Evolutionary conservation across 805 yeast species (phyloP).

Genomic region (Zygotorulaspora florentina): DNA sequence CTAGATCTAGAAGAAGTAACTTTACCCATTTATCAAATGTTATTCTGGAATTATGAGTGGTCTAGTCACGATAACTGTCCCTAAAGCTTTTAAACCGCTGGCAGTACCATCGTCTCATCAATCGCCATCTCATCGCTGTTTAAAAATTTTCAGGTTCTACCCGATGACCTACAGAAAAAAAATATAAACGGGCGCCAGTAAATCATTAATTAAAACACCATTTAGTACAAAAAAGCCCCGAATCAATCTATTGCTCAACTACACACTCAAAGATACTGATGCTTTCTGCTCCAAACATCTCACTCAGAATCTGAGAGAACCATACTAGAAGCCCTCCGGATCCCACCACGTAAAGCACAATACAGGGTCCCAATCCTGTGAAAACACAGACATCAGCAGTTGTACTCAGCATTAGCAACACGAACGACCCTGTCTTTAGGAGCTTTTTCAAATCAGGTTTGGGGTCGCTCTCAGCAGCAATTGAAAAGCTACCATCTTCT

Average conservation of each 20-base stretch:
- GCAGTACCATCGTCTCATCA: conserved; percentile 2
- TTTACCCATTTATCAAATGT: conserved; percentile 54
- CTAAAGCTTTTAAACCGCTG: not conserved
- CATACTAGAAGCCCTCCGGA: conserved; percentile 12
- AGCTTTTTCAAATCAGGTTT: conserved; percentile 9
- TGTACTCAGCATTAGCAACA: conserved; percentile 13
- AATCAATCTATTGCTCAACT: no score
- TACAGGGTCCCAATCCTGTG: conserved; percentile 9
- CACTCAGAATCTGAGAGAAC: conserved; percentile 7
- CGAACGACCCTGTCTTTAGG: conserved; percentile 10
- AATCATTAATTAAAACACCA: no score
- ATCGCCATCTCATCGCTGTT: conserved; percentile 12
- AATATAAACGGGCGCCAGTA: not conserved
- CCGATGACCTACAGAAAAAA: conserved; percentile 6
- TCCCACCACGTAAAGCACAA: conserved; percentile 13
- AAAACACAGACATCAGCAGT: conserved; percentile 13
- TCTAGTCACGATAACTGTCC: not conserved
- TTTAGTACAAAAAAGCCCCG: no score
- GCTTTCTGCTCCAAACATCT: not conserved
- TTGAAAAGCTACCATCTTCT: not conserved
- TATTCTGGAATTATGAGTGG: not conserved
- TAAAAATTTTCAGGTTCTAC: conserved; percentile 13
- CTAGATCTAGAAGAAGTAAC: conserved; percentile 49
- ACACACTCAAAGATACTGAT: not conserved
- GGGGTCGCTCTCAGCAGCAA: not conserved